Conservation (phyloP, 2,329 filamentous ascomycete genomes). For the Pseudocercospora eumusae region DNA sequence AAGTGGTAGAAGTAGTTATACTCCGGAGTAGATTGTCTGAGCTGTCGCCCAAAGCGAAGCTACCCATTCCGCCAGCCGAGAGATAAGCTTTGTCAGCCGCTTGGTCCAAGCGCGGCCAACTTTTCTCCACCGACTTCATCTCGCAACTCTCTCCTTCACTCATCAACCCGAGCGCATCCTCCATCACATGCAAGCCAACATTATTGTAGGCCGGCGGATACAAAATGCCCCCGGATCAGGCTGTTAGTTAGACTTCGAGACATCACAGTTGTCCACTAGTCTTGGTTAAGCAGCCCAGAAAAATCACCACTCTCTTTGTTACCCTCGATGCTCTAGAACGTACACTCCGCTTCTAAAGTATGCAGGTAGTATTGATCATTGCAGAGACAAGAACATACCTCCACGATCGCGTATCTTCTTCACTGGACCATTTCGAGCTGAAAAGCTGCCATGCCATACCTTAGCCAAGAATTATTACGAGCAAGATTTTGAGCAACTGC, state of each 20-base stretch:
- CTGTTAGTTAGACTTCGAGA: slow-evolving; percentile 11
- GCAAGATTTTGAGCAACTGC: background rate
- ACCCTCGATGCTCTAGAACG: slow-evolving; percentile 3
- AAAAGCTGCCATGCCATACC: background rate
- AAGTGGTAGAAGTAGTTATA: background rate
- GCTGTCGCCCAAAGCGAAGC: background rate
- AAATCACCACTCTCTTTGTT: slow-evolving; percentile 7
- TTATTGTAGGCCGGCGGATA: background rate
- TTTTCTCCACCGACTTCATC: background rate
- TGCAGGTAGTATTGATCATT: background rate
- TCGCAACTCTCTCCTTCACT: background rate
- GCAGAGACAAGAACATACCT: background rate
- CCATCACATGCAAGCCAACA: slow-evolving; percentile 1
- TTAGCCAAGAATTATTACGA: background rate
- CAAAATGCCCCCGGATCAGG: background rate
- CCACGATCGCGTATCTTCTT: background rate
- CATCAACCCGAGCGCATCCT: background rate
- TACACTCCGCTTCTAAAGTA: slow-evolving; percentile 7
- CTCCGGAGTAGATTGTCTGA: background rate
- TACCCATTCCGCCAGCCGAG: background rate
- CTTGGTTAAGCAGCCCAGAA: slow-evolving; percentile 12
- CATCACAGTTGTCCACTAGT: slow-evolving; percentile 10
- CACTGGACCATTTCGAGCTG: background rate
- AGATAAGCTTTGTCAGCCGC: slow-evolving; percentile 1
- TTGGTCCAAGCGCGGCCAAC: background rate